phyloP scores from a whole-genome alignment of 495 filamentous ascomycete species.

The Hypoxylon trugodes region DNA sequence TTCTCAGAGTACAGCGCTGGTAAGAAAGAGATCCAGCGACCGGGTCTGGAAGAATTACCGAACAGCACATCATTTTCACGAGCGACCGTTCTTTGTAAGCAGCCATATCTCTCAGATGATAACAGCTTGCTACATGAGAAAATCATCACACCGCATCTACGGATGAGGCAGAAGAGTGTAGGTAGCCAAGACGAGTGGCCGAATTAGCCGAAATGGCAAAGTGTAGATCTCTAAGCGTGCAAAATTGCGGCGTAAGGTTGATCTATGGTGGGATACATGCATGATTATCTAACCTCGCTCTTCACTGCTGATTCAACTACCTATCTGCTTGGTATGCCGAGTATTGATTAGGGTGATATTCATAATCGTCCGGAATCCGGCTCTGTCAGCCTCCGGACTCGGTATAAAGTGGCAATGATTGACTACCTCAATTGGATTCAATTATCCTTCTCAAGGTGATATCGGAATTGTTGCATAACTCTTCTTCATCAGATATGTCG shows the following conservation, averaged over 20 bases:
- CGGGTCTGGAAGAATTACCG: not conserved
- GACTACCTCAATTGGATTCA: too few relatives aligned
- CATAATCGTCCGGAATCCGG: not conserved
- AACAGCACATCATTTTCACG: slow-evolving; percentile 3
- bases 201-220: slow-evolving; percentile 40
- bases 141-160: not conserved
- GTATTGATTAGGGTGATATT: not conserved
- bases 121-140: slow-evolving; percentile 29
- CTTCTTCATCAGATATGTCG: too few relatives aligned
- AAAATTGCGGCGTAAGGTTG: not conserved
- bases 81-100: slow-evolving; percentile 4
- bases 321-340: not conserved
- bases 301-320: not conserved
- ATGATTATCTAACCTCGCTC: slow-evolving; percentile 2
- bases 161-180: slow-evolving; percentile 1
- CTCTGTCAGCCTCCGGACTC: not conserved
- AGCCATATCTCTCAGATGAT: slow-evolving; percentile 2
- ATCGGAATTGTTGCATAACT: too few relatives aligned
- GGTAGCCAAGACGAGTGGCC: slow-evolving; percentile 26
- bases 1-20: not conserved
- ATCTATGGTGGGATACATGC: slow-evolving; percentile 4
- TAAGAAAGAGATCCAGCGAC: not conserved
- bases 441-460: too few relatives aligned
- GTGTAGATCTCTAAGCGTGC: slow-evolving; percentile 29
- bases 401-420: too few relatives aligned